phyloP scores from a whole-genome alignment of 2,329 filamentous ascomycete species.

The Pseudogymnoascus sp. region DNA sequence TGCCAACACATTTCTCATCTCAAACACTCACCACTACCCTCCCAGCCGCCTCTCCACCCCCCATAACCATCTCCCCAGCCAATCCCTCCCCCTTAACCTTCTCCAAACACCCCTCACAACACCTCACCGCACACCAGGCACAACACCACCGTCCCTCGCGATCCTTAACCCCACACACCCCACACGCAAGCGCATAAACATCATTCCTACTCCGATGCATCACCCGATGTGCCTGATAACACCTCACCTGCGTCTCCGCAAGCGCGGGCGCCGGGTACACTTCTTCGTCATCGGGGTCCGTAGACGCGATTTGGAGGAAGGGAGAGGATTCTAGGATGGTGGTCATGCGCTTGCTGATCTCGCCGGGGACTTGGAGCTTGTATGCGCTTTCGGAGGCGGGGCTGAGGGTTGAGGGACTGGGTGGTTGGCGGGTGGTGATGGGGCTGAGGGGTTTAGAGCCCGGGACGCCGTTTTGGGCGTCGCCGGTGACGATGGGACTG shows the following conservation, averaged over 20 bases:
- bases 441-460: neutral
- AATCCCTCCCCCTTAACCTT: neutral
- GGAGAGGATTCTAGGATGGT: neutral
- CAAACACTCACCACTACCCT: neutral
- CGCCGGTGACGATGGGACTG: neutral
- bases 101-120: slow-evolving; percentile 26
- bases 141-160: slow-evolving; percentile 24
- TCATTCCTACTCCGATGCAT: slow-evolving; percentile 24
- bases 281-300: neutral
- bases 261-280: neutral
- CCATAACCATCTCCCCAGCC: neutral
- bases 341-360: neutral
- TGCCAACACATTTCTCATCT: neutral
- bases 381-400: neutral
- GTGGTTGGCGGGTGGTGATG: neutral
- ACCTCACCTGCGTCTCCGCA: slow-evolving; percentile 20
- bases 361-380: neutral
- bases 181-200: slow-evolving; percentile 25
- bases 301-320: neutral
- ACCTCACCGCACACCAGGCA: slow-evolving; percentile 27
- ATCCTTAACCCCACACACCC: slow-evolving; percentile 25
- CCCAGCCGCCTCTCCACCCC: too few species aligned
- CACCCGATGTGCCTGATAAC: slow-evolving; percentile 24
- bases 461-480: neutral
- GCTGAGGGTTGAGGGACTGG: neutral